Evolutionary conservation across 331 rosid species (phyloP), one percentile per base, ranked within the genome.

Genomic region (Stylosanthes scabra): DNA sequence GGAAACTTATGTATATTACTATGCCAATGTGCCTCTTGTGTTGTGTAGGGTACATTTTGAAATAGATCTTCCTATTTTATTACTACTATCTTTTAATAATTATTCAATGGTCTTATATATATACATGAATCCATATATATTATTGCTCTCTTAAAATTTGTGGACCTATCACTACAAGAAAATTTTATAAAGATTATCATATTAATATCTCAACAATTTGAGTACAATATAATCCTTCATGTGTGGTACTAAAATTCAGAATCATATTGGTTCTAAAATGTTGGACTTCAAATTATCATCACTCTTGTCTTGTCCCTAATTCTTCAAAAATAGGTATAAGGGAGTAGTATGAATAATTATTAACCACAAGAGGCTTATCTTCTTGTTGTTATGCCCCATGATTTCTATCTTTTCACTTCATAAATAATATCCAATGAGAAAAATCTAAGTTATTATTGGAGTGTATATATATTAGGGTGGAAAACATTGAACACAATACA

Each of bases 1-100:
- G 52, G 44, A 29, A 72, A 71, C 31, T 31, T 31, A 57, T 51
- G 11, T 12, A 59, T 12, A 78, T 72, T 72, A 74, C 50, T 49
- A 7, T n/a, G 49, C 58, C 9, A 34, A n/a, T 59, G 69, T 65
- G 14, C 68, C 63, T 25, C 13, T 49, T 63, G 15, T 31, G 15
- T 25, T 29, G 34, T 29, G 63, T 64, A 65, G 78, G 84, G 74
- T 51, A 59, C 74, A 70, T 70, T 70, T 67, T 52, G 71, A 72
- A 78, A 64, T 41, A 25, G 49, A 39, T 41, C 63, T 56, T 45
- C 68, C 56, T 45, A 55, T 50, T 66, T 28, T 54, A 27, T 28
- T 54, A 27, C 57, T 15, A 39, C 13, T 41, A 16, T 57, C 56
- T 75, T 74, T 20, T 20, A 20, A 20, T 20, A 20, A 20, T 27